Conservation (phyloP, 208 protist species). For the Angomonas ambiguus region DNA sequence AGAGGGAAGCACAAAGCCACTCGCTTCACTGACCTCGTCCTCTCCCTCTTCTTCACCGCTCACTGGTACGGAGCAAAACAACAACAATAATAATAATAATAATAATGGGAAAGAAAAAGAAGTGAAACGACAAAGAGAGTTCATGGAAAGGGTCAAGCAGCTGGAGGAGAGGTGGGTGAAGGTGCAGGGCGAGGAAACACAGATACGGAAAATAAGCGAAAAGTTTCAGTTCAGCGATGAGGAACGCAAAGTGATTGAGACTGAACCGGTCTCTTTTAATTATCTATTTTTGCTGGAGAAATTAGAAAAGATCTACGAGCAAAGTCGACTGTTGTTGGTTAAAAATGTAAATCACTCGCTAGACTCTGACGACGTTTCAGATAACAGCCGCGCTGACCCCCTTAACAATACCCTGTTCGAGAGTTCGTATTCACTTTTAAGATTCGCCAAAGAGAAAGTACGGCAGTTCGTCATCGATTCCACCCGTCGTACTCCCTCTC, state of each 20-base stretch:
- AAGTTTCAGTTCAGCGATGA: constrained; percentile 57
- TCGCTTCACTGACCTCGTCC: too few species aligned
- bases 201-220: constrained; percentile 59
- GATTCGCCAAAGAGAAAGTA: constrained; percentile 56
- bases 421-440: constrained; percentile 62
- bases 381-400: constrained; percentile 7
- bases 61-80: not conserved
- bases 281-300: constrained; percentile 73
- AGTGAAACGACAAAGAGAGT: too few species aligned
- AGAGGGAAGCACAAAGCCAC: too few species aligned
- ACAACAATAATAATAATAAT: not conserved
- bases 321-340: constrained; percentile 57
- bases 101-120: not conserved
- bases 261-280: constrained; percentile 41
- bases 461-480: too few species aligned
- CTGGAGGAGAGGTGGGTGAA: too few species aligned
- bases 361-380: too few species aligned
- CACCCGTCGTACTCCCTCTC: too few species aligned
- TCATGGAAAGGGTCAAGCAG: too few species aligned
- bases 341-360: too few species aligned
- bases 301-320: constrained; percentile 52
- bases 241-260: constrained; percentile 57
- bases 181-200: constrained; percentile 51
- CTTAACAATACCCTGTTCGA: constrained; percentile 59
- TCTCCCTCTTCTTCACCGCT: too few species aligned